Evolutionary conservation across 768 basidiomycete species (phyloP).

Genomic region (Tricholoma sp.): DNA sequence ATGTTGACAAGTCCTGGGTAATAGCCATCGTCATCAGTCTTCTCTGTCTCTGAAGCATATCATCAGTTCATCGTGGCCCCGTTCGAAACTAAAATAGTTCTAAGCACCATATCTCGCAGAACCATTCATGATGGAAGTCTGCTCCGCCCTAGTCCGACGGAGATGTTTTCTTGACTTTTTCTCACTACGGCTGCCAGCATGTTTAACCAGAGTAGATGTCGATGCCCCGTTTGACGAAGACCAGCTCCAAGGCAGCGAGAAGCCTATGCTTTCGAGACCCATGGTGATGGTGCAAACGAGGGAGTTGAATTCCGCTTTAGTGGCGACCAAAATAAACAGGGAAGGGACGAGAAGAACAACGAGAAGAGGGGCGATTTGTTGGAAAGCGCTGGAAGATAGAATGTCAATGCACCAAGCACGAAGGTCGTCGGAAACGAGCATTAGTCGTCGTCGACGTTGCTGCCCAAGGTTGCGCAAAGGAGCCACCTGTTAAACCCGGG

Average conservation of each 20-base stretch:
- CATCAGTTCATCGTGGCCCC: not conserved
- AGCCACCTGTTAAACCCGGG: not conserved
- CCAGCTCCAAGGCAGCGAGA: conserved; percentile 64
- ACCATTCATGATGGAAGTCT: conserved; percentile 39
- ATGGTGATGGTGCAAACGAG: conserved; percentile 30
- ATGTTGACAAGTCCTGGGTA: conserved; percentile 95
- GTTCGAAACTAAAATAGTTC: not conserved
- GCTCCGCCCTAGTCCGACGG: conserved; percentile 54
- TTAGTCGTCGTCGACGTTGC: conserved; percentile 26
- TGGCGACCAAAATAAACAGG: conserved; percentile 38
- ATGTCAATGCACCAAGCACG: conserved; percentile 35
- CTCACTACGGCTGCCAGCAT: conserved; percentile 19
- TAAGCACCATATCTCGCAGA: conserved; percentile 22
- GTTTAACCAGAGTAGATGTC: conserved; percentile 11
- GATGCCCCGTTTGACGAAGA: conserved; percentile 20
- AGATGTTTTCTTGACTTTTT: conserved; percentile 46
- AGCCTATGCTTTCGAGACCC: conserved; percentile 57
- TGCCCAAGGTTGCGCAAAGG: conserved; percentile 2
- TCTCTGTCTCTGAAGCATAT: conserved; percentile 15
- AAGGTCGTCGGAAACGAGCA: conserved; percentile 39
- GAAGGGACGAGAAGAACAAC: conserved; percentile 52
- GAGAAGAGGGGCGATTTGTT: conserved; percentile 55
- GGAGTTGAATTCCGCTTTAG: conserved; percentile 20
- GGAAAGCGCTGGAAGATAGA: conserved; percentile 36
- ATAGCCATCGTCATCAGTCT: conserved; percentile 36